These are phyloP conservation scores for Calonectria pauciramosa DNA, from an alignment of 2,329 filamentous ascomycete genomes.

Conservation along the genomic window DNA sequence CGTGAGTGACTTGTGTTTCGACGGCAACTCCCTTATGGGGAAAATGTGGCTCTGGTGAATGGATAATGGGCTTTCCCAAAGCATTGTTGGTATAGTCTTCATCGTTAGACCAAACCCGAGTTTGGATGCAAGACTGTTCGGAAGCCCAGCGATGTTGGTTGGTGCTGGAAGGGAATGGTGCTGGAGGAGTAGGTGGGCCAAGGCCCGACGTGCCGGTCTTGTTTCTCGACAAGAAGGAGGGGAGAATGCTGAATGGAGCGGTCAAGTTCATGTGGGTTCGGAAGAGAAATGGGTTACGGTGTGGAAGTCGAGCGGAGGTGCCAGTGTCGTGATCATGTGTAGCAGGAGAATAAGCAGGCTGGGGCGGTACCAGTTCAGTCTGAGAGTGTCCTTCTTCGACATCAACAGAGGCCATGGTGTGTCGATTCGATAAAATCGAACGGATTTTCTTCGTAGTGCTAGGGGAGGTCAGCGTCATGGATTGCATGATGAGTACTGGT, in stretches of 20 bases:
- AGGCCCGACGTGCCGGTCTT: slow-evolving; percentile 16
- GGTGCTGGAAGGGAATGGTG: slow-evolving; percentile 31
- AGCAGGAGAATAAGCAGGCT: slow-evolving; percentile 1
- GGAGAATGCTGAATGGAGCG: slow-evolving; percentile 37
- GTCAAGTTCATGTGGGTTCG: slow-evolving; percentile 49
- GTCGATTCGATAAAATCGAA: slow-evolving; percentile 37
- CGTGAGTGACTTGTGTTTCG: slow-evolving; percentile 43
- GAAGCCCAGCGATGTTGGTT: slow-evolving; percentile 28
- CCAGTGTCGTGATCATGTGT: background rate
- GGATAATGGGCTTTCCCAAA: slow-evolving; percentile 18
- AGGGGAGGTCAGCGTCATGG: slow-evolving; percentile 13
- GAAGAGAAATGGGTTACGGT: slow-evolving; percentile 52
- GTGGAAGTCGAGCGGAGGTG: slow-evolving; percentile 29
- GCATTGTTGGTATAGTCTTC: slow-evolving; percentile 18
- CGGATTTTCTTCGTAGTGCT: slow-evolving; percentile 39
- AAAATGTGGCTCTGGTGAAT: slow-evolving; percentile 15
- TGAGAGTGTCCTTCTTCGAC: slow-evolving; percentile 26
- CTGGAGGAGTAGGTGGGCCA: slow-evolving; percentile 25
- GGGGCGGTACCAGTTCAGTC: background rate
- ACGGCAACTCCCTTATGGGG: slow-evolving; percentile 38
- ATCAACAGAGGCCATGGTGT: slow-evolving; percentile 33
- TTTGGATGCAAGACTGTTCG: slow-evolving; percentile 36
- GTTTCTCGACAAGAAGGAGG: slow-evolving; percentile 34
- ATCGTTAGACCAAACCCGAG: slow-evolving; percentile 48
- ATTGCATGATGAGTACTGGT: fast-evolving